phyloP scores from a whole-genome alignment of 2,329 filamentous ascomycete species.

The Teratosphaeria gauchensis region DNA sequence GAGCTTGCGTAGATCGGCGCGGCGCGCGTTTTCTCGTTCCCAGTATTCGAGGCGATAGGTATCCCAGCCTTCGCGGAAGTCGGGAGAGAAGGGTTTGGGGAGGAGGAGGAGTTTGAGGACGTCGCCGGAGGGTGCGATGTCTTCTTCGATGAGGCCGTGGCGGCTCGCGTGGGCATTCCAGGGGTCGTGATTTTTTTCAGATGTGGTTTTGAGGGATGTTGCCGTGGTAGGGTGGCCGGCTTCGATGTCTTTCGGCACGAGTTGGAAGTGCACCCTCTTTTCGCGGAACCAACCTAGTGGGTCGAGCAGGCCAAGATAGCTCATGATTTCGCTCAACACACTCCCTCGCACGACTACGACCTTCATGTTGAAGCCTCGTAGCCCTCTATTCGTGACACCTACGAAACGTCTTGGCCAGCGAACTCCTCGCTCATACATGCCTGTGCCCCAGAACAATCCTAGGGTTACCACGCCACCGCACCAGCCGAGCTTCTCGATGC shows the following conservation, averaged over 20 bases:
- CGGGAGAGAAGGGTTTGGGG: slow-evolving; percentile 88
- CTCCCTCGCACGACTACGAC: slow-evolving; percentile 77
- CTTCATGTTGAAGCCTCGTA: slow-evolving; percentile 92
- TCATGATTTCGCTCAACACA: slow-evolving; percentile 72
- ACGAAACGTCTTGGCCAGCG: slow-evolving; percentile 92
- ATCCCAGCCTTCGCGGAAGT: slow-evolving; percentile 96
- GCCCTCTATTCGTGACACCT: slow-evolving; percentile 74
- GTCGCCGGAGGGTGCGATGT: slow-evolving; percentile 80
- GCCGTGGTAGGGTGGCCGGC: slow-evolving; percentile 14
- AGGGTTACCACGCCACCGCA: slow-evolving; percentile 83
- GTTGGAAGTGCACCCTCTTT: slow-evolving; percentile 25
- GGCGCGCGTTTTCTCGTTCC: slow-evolving; percentile 90
- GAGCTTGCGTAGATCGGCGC: slow-evolving; percentile 61
- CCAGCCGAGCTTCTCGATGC: slow-evolving; percentile 80
- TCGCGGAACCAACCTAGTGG: slow-evolving; percentile 24
- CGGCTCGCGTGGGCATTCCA: slow-evolving; percentile 25
- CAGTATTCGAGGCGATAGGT: slow-evolving; percentile 89
- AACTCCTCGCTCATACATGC: slow-evolving; percentile 91
- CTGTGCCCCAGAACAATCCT: slow-evolving; percentile 83
- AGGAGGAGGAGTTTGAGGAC: slow-evolving; percentile 83
- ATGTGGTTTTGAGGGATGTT: not conserved
- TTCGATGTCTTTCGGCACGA: slow-evolving; percentile 32
- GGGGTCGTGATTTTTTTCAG: not conserved
- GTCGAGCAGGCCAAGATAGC: slow-evolving; percentile 24
- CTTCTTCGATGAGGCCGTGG: slow-evolving; percentile 59